Base-by-base conservation (phyloP, 2,329 filamentous ascomycete species). In the Exophiala viscosa region DNA sequence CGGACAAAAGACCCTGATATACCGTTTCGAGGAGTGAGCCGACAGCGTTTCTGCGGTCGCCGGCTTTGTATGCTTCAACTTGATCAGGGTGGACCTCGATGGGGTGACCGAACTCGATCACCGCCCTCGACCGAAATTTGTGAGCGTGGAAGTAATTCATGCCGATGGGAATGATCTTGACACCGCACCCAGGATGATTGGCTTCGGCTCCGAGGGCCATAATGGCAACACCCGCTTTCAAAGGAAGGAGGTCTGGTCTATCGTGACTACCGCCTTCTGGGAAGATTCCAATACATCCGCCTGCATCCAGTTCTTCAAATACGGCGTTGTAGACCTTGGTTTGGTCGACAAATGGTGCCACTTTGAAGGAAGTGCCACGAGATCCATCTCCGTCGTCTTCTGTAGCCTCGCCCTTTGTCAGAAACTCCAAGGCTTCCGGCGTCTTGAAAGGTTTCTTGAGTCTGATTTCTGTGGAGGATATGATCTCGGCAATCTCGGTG, bases 91-190 rank as follows among this genome's bases (percentile, higher is more conserved):
- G 87, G 8, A 97, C 84, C 60, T 95, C 88, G 58, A 97, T 85
- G 0, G 93, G 90, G 20, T 83, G 85, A 7, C 93, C 93, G 64
- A 97, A 99, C 67, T 99, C 93, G 55, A 97, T 85, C 3, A 99
- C 92, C 33, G 92, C 93, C 67, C 93, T 83, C 59, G 92, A 97
- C 41, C 92, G 87, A 72, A 99, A 99, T 70, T 97, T 99, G 78
- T 99, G 92, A 0, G 92, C 88, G 71, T 97, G 92, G 73, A 99
- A 99, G 72, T 99, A 99, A 72, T 99, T 99, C 92, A 99, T 96
- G 64, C 92, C 92, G 46, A 93, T 91, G 3, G 93, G 93, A 18
- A 99, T 89, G 63, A 99, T 96, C 71, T 91, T 95, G 57, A 99
- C 76, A 28, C 88, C 90, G 66, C 89, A 96, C 59, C 92, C 80